Conservation (phyloP, 306 rosid genomes). For the Cicer chorassanicum region DNA sequence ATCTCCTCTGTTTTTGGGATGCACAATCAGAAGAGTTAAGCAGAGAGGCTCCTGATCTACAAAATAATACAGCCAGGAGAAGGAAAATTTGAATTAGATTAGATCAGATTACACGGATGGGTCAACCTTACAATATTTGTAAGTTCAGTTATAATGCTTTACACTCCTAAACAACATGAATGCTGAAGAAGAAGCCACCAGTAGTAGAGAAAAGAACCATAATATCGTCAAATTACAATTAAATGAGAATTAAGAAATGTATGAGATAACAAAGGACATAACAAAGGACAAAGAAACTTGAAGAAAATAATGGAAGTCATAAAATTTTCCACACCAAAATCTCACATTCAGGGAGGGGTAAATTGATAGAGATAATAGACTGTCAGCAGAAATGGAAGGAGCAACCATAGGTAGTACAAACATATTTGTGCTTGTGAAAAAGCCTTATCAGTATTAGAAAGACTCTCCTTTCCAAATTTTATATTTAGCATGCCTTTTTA, state of each 20-base stretch:
- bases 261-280: constrained; percentile 15
- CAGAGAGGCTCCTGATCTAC: constrained; percentile 81
- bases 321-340: constrained; percentile 18
- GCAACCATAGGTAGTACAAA: constrained; percentile 13
- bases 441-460: constrained; percentile 1
- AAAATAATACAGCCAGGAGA: constrained; percentile 35
- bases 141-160: constrained; percentile 29
- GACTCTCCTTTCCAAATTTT: constrained; percentile 2
- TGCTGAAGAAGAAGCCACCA: constrained; percentile 22
- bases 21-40: constrained; percentile 71
- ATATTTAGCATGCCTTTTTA: constrained; percentile 1
- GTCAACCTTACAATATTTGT: constrained; percentile 3
- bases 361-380: constrained; percentile 8
- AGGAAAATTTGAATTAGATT: constrained; percentile 32
- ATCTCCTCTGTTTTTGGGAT: constrained; percentile 79
- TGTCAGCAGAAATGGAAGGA: constrained; percentile 25
- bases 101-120: background rate
- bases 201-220: constrained; percentile 26
- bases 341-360: constrained; percentile 7
- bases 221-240: constrained; percentile 36
- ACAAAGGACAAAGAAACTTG: constrained; percentile 10
- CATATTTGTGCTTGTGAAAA: constrained; percentile 22
- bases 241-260: constrained; percentile 27
- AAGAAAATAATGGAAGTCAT: constrained; percentile 11
- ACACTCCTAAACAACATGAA: constrained; percentile 7